Evolutionary conservation across 1,139 yeast species (phyloP).

Genomic region (Sugiyamaella japonica): DNA sequence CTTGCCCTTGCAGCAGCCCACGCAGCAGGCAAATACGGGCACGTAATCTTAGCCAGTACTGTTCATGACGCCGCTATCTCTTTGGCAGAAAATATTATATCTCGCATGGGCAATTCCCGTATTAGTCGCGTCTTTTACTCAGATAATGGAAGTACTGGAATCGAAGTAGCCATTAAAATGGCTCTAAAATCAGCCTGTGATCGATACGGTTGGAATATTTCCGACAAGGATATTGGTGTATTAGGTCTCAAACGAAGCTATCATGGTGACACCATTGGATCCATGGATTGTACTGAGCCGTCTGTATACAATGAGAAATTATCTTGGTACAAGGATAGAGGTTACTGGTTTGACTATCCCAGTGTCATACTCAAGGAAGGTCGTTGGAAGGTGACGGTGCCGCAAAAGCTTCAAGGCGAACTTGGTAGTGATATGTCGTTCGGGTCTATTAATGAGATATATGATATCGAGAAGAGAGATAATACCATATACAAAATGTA

Average conservation of each 20-base stretch:
- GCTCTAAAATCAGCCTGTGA: constrained; percentile 33
- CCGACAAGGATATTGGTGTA: constrained; percentile 26
- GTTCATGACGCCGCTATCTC: constrained; percentile 35
- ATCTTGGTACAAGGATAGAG: constrained; percentile 34
- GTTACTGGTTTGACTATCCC: constrained; percentile 36
- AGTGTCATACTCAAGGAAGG: constrained; percentile 28
- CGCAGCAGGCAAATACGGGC: constrained; percentile 37
- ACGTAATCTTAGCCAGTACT: constrained; percentile 35
- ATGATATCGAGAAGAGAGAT: constrained; percentile 26
- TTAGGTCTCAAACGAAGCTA: constrained; percentile 34
- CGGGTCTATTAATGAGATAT: constrained; percentile 25
- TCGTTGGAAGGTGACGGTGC: constrained; percentile 30
- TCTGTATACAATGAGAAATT: constrained; percentile 34
- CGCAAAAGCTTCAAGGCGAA: constrained; percentile 21
- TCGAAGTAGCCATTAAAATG: constrained; percentile 37
- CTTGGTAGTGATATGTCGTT: constrained; percentile 20
- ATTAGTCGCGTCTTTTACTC: constrained; percentile 33
- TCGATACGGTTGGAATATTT: constrained; percentile 27
- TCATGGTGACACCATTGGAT: constrained; percentile 38
- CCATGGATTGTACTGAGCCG: constrained; percentile 37
- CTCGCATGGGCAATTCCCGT: constrained; percentile 26
- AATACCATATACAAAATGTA: constrained; percentile 21
- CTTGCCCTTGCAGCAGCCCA: constrained; percentile 34
- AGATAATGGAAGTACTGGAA: constrained; percentile 37
- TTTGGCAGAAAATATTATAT: constrained; percentile 30